Evolutionary conservation across 257 asterid genomes (phyloP), one percentile per base, ranked within the genome.

Genomic region (Linderniella brevidens): DNA sequence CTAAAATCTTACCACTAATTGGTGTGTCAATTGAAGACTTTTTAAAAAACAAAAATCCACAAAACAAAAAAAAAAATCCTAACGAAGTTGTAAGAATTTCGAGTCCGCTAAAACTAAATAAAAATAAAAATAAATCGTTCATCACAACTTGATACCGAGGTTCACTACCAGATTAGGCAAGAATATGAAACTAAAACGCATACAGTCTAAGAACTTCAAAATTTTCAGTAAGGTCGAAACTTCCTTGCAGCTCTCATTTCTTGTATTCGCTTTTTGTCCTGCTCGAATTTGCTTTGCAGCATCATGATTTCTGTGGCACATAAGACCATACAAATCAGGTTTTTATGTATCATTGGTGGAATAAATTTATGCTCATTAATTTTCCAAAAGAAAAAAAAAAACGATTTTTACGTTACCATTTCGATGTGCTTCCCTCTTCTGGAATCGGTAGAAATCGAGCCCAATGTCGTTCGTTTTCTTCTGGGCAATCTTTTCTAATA

Each of bases 251-350:
- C 92, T 66, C 94, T 66, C 76, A 88, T 49, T 51, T 88, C 85
- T 49, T 88, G 98, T 63, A 85, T 85, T 56, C 92, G 76, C 68
- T 78, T 80, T 55, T 84, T 88, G 41, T 88, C 98, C 73, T 84
- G 92, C 71, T 88, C 92, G 17, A 88, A 88, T 72, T 84, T 80
- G 82, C 82, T 79, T 60, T 80, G 92, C 62, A 84, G 76, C 83
- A 68, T 70, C 92, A 78, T 69, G 58, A 84, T 66, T 75, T 84
- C 95, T 88, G 92, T 73, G 72, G 9, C 17, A 29, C 16, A 12
- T 48, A 16, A 43, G 43, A 1, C 4, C 3, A 44, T 9, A 44
- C 3, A 25, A 25, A 25, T 25, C 32, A 25, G 32, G n/a, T n/a
- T n/a, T n/a, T n/a, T n/a, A n/a, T n/a, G n/a, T n/a, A n/a, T n/a